phyloP scores from a whole-genome alignment of 495 filamentous ascomycete genomes.

The Barbatosphaeria neglecta region DNA sequence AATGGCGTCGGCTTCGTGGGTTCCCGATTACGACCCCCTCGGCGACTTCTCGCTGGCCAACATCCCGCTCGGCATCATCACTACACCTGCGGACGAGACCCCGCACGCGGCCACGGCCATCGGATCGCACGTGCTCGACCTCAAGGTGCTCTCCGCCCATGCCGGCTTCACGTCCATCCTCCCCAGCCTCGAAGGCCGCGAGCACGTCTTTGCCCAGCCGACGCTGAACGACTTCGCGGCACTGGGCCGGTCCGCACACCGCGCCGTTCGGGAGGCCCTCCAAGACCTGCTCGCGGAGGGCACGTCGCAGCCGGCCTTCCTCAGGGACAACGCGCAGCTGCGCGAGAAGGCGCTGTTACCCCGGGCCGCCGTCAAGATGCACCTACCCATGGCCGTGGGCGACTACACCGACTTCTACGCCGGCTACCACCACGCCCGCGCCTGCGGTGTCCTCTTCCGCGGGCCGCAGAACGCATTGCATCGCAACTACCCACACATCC shows the following conservation, averaged over 20 bases:
- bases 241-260: constrained; percentile 59
- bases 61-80: constrained; percentile 88
- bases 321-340: constrained; percentile 23
- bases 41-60: constrained; percentile 72
- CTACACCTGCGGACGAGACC: constrained; percentile 36
- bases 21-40: constrained; percentile 19
- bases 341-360: constrained; percentile 27
- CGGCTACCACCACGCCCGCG: constrained; percentile 79
- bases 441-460: constrained; percentile 73
- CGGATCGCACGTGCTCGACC: constrained; percentile 64
- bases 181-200: constrained; percentile 43
- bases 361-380: constrained; percentile 51
- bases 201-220: constrained; percentile 51
- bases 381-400: constrained; percentile 79
- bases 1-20: constrained; percentile 23
- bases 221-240: constrained; percentile 77
- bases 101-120: constrained; percentile 68
- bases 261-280: constrained; percentile 59
- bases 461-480: constrained; percentile 70
- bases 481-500: constrained; percentile 82
- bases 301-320: constrained; percentile 19
- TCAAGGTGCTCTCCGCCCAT: constrained; percentile 47
- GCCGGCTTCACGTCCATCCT: constrained; percentile 49
- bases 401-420: constrained; percentile 98
- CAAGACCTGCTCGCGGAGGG: constrained; percentile 56